Evolutionary conservation across 148 eudicot genomes (phyloP), one percentile per base, ranked within the genome.

Genomic region (Amaranthus palmeri): DNA sequence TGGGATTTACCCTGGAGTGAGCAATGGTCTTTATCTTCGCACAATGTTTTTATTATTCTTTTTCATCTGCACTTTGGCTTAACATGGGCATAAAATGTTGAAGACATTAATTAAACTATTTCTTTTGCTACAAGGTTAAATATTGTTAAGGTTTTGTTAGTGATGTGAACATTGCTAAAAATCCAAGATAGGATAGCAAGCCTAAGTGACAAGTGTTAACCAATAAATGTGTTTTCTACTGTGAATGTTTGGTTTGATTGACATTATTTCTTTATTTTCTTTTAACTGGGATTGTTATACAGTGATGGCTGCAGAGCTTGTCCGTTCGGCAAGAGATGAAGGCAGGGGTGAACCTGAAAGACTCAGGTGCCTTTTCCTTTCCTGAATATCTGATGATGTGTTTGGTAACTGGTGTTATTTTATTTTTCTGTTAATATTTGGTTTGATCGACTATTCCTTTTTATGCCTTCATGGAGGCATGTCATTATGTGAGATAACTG

Each of bases 231-330:
- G 40, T 18, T n/a, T 47, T 59, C 60, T 13, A 10, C 40, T 58
- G 46, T 44, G 58, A 6, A 59, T 59, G 36, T 57, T 7, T 36
- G 56, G 63, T 45, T 17, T 15, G 17, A 17, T 18, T 5, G 8
- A 18, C 6, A n/a, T 47, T 18, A 49, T 49, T 57, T 41, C 48
- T 7, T 63, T 15, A 2, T 46, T 65, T 49, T 42, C 25, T 52
- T 50, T 41, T 54, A 67, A 54, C 45, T 69, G 66, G 42, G 68
- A 59, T 56, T 69, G 8, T 67, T 50, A 42, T 77, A 66, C 86
- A 95, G 99, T 95, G 79, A 95, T 95, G 99, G 99, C 99, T 60
- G 99, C 99, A 69, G 99, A 95, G 76, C 84, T 95, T 64, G 97
- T 95, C 71, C 90, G 97, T 78, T 82, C 82, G 41, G 97, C 88